phyloP scores from a whole-genome alignment of 202 grass and related monocot species.

The Digitaria exilis region DNA sequence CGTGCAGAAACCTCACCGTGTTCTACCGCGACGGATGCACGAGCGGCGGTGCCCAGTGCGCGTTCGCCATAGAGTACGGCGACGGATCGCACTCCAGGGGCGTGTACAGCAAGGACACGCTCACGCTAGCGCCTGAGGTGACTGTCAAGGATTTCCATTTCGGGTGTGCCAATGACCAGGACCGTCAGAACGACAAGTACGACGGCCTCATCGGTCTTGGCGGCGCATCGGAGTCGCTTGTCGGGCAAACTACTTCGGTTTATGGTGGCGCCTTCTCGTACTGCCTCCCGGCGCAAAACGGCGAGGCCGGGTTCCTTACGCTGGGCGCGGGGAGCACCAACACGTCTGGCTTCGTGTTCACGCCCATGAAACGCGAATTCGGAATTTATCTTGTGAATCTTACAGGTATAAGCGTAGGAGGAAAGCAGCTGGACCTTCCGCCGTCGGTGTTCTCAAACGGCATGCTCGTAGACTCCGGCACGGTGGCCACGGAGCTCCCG shows the following conservation, averaged over 20 bases:
- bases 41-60: not conserved
- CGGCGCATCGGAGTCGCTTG: constrained; percentile 21
- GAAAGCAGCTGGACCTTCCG: constrained; percentile 39
- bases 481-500: constrained; percentile 44
- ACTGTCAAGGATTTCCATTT: constrained; percentile 23
- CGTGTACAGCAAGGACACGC: constrained; percentile 33
- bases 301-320: constrained; percentile 7
- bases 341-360: constrained; percentile 31
- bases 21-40: not conserved
- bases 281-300: constrained; percentile 37
- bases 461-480: constrained; percentile 62
- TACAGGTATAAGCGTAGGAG: constrained; percentile 53
- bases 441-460: constrained; percentile 17
- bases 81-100: not conserved
- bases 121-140: not conserved
- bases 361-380: constrained; percentile 21
- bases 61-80: constrained; percentile 14
- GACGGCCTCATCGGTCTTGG: constrained; percentile 50
- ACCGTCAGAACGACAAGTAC: not conserved
- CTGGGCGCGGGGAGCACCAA: not conserved
- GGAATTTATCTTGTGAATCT: constrained; percentile 55
- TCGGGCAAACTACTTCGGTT: not conserved
- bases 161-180: constrained; percentile 46
- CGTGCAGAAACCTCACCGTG: not conserved
- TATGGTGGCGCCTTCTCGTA: constrained; percentile 29